Conservation (phyloP, 1,139 yeast genomes). For the Debaryomyces sp. region DNA sequence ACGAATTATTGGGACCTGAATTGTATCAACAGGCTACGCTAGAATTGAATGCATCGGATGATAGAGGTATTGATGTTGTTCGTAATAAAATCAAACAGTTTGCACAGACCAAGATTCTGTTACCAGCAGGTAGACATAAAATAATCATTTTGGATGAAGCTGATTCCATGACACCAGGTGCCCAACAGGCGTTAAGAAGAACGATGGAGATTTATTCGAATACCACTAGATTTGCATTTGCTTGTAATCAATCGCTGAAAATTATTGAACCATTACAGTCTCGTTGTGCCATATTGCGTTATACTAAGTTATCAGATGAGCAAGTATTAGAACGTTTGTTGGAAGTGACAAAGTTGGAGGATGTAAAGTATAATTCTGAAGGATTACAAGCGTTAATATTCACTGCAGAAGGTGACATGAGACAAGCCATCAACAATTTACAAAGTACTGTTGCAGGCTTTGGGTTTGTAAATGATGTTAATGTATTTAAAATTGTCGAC, state of each 20-base stretch:
- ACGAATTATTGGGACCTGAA: constrained; percentile 72
- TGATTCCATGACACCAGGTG: constrained; percentile 98
- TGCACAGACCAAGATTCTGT: constrained; percentile 74
- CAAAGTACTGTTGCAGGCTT: constrained; percentile 96
- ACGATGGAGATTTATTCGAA: constrained; percentile 96
- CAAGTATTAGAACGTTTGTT: constrained; percentile 79
- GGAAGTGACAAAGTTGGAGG: constrained; percentile 70
- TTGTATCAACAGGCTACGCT: constrained; percentile 80
- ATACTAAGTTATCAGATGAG: constrained; percentile 77
- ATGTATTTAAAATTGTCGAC: constrained; percentile 94
- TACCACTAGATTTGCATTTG: constrained; percentile 96
- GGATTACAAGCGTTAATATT: constrained; percentile 94
- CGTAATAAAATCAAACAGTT: constrained; percentile 51
- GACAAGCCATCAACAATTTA: constrained; percentile 93
- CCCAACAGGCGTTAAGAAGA: constrained; percentile 95
- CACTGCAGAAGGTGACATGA: constrained; percentile 98
- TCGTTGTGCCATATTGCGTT: constrained; percentile 92
- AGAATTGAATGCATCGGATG: constrained; percentile 66
- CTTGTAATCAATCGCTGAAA: constrained; percentile 92
- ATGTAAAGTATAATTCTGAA: constrained; percentile 80
- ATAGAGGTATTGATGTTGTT: constrained; percentile 53
- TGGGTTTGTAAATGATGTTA: constrained; percentile 84
- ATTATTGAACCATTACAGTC: constrained; percentile 96
- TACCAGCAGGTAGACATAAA: constrained; percentile 68
- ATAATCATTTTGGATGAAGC: constrained; percentile 93